Evolutionary conservation across 2,329 filamentous ascomycete genomes (phyloP).

Genomic region (Colletotrichum sojae): DNA sequence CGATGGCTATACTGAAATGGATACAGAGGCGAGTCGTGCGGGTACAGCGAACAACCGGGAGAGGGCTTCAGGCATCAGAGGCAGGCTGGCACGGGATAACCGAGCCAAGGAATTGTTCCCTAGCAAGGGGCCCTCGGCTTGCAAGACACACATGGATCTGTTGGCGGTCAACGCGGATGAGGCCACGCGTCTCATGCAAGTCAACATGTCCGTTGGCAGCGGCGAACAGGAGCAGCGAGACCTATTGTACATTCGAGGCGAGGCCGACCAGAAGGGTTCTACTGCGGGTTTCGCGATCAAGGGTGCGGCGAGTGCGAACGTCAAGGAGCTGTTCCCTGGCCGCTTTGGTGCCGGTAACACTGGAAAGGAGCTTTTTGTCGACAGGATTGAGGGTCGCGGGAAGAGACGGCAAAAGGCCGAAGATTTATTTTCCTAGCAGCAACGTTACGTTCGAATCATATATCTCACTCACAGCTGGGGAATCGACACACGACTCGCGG

Average conservation of each 20-base stretch:
- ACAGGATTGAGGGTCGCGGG: slow-evolving; percentile 70
- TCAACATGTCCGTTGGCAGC: slow-evolving; percentile 44
- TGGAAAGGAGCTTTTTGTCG: slow-evolving; percentile 79
- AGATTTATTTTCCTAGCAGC: slow-evolving; percentile 75
- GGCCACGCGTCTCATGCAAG: slow-evolving; percentile 45
- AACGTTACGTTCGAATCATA: neutral
- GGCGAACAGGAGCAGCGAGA: slow-evolving; percentile 55
- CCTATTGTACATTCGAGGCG: slow-evolving; percentile 72
- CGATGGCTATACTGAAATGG: slow-evolving; percentile 58
- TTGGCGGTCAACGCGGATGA: slow-evolving; percentile 40
- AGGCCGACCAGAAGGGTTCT: slow-evolving; percentile 61
- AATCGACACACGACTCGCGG: too few species aligned
- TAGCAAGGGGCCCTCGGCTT: slow-evolving; percentile 48
- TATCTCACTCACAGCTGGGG: neutral
- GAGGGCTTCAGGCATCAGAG: slow-evolving; percentile 52
- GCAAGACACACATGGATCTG: slow-evolving; percentile 55
- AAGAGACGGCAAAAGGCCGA: slow-evolving; percentile 77
- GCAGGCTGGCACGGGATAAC: slow-evolving; percentile 50
- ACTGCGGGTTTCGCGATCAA: slow-evolving; percentile 76
- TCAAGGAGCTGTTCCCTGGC: slow-evolving; percentile 78
- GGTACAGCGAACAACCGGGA: slow-evolving; percentile 52
- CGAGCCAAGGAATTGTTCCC: slow-evolving; percentile 58
- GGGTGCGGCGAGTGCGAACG: slow-evolving; percentile 66
- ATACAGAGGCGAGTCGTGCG: slow-evolving; percentile 43
- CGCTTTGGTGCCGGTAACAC: slow-evolving; percentile 69